Evolutionary conservation across 2,329 filamentous ascomycete species (phyloP).

Genomic region (Botrytis sinoallii): DNA sequence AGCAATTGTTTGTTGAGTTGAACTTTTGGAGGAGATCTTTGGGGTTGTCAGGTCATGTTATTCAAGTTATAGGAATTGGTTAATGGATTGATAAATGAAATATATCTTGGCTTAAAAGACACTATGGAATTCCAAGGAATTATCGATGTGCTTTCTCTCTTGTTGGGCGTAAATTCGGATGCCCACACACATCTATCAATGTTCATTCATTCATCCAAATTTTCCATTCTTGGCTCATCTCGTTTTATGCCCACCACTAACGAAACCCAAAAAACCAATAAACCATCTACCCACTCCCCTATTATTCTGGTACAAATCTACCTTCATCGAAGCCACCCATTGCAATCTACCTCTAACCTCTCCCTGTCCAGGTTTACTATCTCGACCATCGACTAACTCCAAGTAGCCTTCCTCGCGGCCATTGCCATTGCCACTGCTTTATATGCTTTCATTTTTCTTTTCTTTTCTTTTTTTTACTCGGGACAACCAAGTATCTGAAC

Average conservation of each 20-base stretch:
- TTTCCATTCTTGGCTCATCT: not conserved
- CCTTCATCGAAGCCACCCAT: not conserved
- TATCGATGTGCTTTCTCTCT: not conserved
- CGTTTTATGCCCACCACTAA: not conserved
- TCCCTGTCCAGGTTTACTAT: not conserved
- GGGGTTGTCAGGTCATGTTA: not conserved
- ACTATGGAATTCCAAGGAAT: not conserved
- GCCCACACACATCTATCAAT: not conserved
- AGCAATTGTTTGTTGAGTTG: not conserved
- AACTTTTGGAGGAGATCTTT: not conserved
- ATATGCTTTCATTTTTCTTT: not conserved
- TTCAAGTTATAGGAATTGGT: not conserved
- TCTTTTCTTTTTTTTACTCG: too few species aligned
- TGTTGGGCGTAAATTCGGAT: not conserved
- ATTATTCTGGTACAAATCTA: conserved; percentile 9
- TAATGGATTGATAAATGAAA: not conserved
- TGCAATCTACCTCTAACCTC: not conserved
- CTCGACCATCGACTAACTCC: not conserved
- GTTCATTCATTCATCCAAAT: not conserved
- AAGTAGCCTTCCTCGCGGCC: not conserved
- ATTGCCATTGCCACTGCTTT: not conserved
- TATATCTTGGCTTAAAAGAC: not conserved
- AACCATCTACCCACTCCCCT: not conserved
- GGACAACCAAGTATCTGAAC: too few species aligned
- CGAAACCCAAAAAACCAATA: not conserved